These are phyloP conservation scores for Komagataella pastoris DNA, from an alignment of 805 yeast species.

Conservation along the genomic window DNA sequence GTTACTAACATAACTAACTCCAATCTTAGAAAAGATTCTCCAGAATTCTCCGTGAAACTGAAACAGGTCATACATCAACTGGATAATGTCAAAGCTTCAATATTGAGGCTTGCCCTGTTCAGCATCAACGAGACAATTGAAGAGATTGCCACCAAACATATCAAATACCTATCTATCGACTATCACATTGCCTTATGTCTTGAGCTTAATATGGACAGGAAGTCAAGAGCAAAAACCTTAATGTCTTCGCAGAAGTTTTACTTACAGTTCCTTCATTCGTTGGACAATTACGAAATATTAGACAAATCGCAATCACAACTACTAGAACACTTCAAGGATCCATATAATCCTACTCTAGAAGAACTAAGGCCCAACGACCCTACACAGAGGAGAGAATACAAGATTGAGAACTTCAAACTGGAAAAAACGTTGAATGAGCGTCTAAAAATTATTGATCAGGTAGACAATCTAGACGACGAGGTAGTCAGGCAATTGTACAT, in stretches of 20 bases:
- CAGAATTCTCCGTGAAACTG: constrained; percentile 22
- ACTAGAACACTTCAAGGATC: constrained; percentile 25
- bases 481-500: constrained; percentile 37
- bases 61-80: constrained; percentile 24
- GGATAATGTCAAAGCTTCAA: constrained; percentile 25
- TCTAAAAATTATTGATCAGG: constrained; percentile 21
- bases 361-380: constrained; percentile 24
- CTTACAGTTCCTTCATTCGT: constrained; percentile 29
- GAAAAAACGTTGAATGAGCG: constrained; percentile 41
- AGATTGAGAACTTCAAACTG: constrained; percentile 52
- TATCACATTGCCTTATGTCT: constrained; percentile 38
- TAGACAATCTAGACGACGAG: constrained; percentile 48
- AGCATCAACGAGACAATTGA: constrained; percentile 59
- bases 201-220: constrained; percentile 11
- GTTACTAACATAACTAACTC: constrained; percentile 5
- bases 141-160: constrained; percentile 51
- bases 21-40: constrained; percentile 10
- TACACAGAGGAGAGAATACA: constrained; percentile 45
- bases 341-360: constrained; percentile 26
- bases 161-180: constrained; percentile 46
- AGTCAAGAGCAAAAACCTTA: constrained; percentile 18
- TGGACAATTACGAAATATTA: constrained; percentile 32
- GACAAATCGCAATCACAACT: constrained; percentile 19
- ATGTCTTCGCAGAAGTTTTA: constrained; percentile 28
- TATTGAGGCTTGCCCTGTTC: constrained; percentile 43